Base-by-base conservation (phyloP, 192 early-diverging fungal species). In the Coemansia sp. region DNA sequence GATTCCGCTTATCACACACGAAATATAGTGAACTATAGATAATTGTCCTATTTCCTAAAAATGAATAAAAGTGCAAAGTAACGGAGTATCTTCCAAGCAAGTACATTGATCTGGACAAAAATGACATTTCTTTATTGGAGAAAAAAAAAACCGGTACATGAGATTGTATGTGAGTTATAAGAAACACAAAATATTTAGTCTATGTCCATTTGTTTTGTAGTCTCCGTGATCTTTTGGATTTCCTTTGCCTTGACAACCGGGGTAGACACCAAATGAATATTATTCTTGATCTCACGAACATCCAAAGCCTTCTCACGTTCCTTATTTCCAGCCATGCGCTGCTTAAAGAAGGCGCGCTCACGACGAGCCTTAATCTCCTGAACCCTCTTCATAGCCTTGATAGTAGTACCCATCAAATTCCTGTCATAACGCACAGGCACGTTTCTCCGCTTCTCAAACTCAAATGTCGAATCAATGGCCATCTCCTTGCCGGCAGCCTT, bases 401-500 rank as follows among this genome's bases (percentile, higher is more conserved):
- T 78, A 1, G 97, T 99, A 8, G 96, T 96, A 52, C 87, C 84
- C 95, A 98, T 96, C 44, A 97, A 83, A 63, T 98, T 89, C 52
- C 97, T 86, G 83, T 99, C 95, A 82, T 99, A 99, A 31, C 96
- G 89, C 32, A 99, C 92, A 28, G 97, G 97, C 27, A 99, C 87
- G 78, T 99, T 97, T 71, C 96, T 88, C 64, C 96, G 90, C 84
- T 98, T 98, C 83, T 98, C 97, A 81, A 99, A 96, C 69, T 99
- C 96, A 67, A 98, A 93, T 49, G 96, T 94, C 26, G 92, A 86
- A 79, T 99, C 94, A 64, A 99, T 96, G 4, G 91, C 87, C 97
- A 99, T 99, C 84, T 99, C 97, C 84, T 99, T 99, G 76, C 97
- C 97, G 16, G 94, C 92, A 14, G 97, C 90, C 77, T 92, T 93